Conservation (phyloP, 306 rosid species). For the Castanospermum australe region DNA sequence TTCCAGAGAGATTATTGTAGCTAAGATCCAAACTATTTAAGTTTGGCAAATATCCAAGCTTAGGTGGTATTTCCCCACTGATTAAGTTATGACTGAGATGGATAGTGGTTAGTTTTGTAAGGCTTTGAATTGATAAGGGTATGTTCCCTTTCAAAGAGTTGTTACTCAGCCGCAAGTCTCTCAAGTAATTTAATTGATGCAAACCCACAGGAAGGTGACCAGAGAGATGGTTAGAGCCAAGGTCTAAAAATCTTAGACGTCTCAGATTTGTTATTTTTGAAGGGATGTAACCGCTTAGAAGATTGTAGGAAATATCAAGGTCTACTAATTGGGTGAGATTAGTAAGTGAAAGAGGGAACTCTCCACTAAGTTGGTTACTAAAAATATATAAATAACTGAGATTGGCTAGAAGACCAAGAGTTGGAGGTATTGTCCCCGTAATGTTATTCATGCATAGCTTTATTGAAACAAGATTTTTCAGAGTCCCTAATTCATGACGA, state of each 20-base stretch:
- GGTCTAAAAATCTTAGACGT: too few species aligned
- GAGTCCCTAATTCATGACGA: neutral
- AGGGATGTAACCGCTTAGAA: too few species aligned
- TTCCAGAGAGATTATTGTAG: neutral
- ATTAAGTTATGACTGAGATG: neutral
- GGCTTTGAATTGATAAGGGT: neutral
- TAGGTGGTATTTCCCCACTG: neutral
- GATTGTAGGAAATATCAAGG: neutral
- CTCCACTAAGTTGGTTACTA: neutral
- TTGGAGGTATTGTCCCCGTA: too few species aligned
- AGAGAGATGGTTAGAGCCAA: neutral
- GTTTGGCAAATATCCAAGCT: neutral
- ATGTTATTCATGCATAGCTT: neutral
- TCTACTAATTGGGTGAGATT: neutral
- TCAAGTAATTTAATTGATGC: neutral
- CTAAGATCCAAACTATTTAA: neutral
- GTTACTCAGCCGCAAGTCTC: neutral
- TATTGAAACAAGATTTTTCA: neutral
- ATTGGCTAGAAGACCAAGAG: too few species aligned
- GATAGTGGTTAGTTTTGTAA: neutral
- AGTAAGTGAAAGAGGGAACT: neutral
- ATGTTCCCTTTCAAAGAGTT: neutral
- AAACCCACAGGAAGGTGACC: neutral
- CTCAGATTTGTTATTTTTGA: too few species aligned
- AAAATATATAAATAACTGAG: too few species aligned